Evolutionary conservation across 805 yeast genomes (phyloP).

Genomic region (Yarrowia bubula): DNA sequence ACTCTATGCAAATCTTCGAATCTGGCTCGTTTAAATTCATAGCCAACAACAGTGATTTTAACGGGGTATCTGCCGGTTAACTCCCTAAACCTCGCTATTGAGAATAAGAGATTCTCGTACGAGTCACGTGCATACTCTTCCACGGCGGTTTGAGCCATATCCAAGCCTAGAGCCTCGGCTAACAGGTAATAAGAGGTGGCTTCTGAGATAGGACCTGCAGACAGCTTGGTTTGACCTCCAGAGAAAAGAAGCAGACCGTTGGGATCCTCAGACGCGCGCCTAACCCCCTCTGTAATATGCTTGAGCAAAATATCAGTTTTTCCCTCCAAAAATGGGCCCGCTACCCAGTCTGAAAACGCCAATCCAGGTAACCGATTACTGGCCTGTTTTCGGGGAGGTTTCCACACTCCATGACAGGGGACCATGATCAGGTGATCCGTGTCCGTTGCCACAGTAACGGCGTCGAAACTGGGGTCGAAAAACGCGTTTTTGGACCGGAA

Average conservation of each 20-base stretch:
- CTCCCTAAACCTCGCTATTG: conserved; percentile 43
- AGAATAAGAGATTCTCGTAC: conserved; percentile 21
- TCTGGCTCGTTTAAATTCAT: conserved; percentile 66
- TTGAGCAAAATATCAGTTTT: conserved; percentile 8
- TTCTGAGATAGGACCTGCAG: conserved; percentile 7
- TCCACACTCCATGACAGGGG: conserved; percentile 22
- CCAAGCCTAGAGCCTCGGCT: background rate
- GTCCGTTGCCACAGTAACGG: background rate
- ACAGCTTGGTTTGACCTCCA: conserved; percentile 7
- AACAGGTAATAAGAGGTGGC: conserved; percentile 12
- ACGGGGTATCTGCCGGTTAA: conserved; percentile 49
- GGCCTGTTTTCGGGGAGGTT: background rate
- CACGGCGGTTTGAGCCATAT: background rate
- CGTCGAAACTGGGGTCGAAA: background rate
- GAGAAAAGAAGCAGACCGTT: conserved; percentile 1
- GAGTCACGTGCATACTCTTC: conserved; percentile 25
- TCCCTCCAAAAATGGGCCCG: conserved; percentile 2
- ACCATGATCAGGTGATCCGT: conserved; percentile 18
- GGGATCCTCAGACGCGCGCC: conserved; percentile 1
- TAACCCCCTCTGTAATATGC: background rate
- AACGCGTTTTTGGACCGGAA: background rate
- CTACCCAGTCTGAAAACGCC: conserved; percentile 16
- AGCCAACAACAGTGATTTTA: conserved; percentile 60
- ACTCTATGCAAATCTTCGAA: conserved; percentile 41
- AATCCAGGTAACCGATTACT: background rate